Base-by-base conservation (phyloP, 2,329 filamentous ascomycete species). In the Phaeosphaeria sp. region DNA sequence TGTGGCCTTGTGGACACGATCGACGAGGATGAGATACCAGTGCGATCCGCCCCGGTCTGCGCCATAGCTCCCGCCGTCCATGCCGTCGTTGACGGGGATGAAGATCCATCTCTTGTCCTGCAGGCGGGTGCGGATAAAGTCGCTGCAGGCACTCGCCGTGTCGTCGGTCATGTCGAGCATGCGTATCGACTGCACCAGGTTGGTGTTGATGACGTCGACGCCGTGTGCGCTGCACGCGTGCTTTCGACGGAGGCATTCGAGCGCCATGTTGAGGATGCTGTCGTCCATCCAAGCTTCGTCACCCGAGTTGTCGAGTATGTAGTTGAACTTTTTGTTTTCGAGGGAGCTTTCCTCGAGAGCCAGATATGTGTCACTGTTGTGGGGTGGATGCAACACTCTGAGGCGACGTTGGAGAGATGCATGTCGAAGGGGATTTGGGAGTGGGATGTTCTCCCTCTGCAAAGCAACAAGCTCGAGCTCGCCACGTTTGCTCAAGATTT, bases 41-140 rank as follows among this genome's bases (percentile, higher is more conserved):
- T 74, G 71, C 3, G 30, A 22, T 5, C 61, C 63, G 11, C 44
- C 36, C 11, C 25, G 11, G 20, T 30, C 13, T 27, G 15, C 21
- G 3, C 39, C 56, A 2, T 39, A 49, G 6, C 8, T 13, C 30
- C 49, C 17, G 0, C 30, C 51, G 8, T 42, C 53, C 20, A 65
- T 58, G 5, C 57, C 71, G 53, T 73, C 61, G 53, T 72, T 73
- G 49, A 70, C 46, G 8, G 66, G 57, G 13, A 74, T 27, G 44
- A 74, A 66, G 15, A 74, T 73, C 61, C 61, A 73, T 5, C 51
- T 49, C 50, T 63, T 65, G 49, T 62, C 47, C 0, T 47, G 15
- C 17, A 71, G 63, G 36, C 56, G 60, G 8, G 17, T 21, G 20
- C 48, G 18, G 30, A 65, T 59, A 3, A 57, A 51, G 22, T 56